These are phyloP conservation scores for Athelia psychrophila DNA, from an alignment of 1,284 basidiomycete species.

Conservation along the genomic window DNA sequence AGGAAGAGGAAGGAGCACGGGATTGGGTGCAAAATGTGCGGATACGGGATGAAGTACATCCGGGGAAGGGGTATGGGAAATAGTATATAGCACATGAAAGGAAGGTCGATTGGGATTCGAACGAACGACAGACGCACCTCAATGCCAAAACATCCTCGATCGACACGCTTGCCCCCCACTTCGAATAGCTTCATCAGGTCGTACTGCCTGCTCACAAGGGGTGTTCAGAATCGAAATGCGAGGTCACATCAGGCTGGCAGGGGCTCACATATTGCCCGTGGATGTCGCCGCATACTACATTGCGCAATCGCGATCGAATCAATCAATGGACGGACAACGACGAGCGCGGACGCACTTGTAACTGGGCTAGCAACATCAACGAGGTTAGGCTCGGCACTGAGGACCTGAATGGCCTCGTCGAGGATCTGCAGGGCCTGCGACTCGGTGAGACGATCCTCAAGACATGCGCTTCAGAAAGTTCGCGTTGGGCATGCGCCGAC, in stretches of 20 bases:
- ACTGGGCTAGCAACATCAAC: slow-evolving; percentile 88
- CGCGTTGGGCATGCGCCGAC: slow-evolving; percentile 62
- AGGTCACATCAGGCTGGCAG: slow-evolving; percentile 7
- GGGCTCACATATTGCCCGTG: slow-evolving; percentile 95
- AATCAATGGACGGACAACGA: slow-evolving; percentile 7
- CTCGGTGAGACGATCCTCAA: slow-evolving; percentile 90
- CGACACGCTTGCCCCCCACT: slow-evolving; percentile 97
- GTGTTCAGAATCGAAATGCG: slow-evolving; percentile 9
- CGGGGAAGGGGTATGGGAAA: too few relatives aligned
- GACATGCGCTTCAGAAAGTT: slow-evolving; percentile 91
- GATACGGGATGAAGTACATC: slow-evolving; percentile 8
- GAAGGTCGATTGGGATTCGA: too few relatives aligned
- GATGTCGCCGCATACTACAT: slow-evolving; percentile 96
- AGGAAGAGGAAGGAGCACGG: slow-evolving; percentile 10
- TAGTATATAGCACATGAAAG: too few relatives aligned
- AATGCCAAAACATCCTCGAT: slow-evolving; percentile 94
- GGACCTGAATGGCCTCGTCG: slow-evolving; percentile 69
- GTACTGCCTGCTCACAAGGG: slow-evolving; percentile 52
- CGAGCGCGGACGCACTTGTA: slow-evolving; percentile 66
- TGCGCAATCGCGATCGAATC: slow-evolving; percentile 1
- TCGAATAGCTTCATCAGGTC: slow-evolving; percentile 99
- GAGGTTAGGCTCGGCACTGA: slow-evolving; percentile 85
- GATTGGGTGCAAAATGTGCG: too few relatives aligned
- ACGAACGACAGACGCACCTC: slow-evolving; percentile 53
- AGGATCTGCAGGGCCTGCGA: slow-evolving; percentile 90